Base-by-base conservation (phyloP, 2,329 filamentous ascomycete species). In the Blastomyces silverae region DNA sequence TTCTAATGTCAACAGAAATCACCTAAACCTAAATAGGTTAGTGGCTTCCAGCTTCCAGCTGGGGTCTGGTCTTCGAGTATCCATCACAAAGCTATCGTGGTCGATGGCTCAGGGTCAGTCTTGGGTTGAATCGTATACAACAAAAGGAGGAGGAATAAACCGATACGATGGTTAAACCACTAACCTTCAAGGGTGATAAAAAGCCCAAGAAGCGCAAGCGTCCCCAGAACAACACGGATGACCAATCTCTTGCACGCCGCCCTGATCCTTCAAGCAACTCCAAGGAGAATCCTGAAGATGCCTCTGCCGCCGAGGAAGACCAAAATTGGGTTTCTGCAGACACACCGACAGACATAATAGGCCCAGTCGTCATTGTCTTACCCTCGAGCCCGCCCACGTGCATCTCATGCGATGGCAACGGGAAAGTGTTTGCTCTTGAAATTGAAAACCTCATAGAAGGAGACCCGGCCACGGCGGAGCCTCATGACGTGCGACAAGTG, bases 161-260 rank as follows among this genome's bases (percentile, higher is more conserved):
- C 5, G 8, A n/a, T 58, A 73, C 70, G 66, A 79, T 78, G 77
- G 77, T 96, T 71, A 97, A 96, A 76, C 88, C 93, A 59, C 85
- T 99, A 65, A 83, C 87, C 60, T 99, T 99, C 83, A 99, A 99
- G 80, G 94, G 94, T 82, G 94, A 99, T 80, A 97, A 95, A 79
- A 94, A 94, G 80, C 80, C 85, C 66, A 96, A 94, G 79, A 97
- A 97, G 82, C 85, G 91, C 76, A 97, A 96, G 83, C 87, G 90
- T 70, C 79, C 83, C 59, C 80, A 82, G 62, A 79, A 79, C 55
- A 81, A 85, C 55, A 79, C 82, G 66, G 77, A 80, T 37, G 65
- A 57, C 60, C 68, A n/a, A 61, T 70, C 64, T 74, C 64, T 76
- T 77, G 55, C 72, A 75, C 44, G 79, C 82, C 61, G 80, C 70